Conservation (phyloP, 2,329 filamentous ascomycete species). For the Bisporella sp. region DNA sequence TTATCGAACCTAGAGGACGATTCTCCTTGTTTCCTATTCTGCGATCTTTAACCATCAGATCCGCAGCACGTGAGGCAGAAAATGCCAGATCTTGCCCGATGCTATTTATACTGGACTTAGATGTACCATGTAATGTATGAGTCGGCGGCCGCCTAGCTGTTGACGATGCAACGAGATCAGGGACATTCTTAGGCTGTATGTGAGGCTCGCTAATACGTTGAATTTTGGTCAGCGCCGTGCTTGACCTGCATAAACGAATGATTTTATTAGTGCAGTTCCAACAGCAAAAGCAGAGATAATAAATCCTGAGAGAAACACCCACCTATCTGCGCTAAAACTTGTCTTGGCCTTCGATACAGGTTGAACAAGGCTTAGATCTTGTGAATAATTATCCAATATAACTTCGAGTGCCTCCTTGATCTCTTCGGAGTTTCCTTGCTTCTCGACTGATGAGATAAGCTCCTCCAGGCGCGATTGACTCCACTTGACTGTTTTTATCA, state of each 20-base stretch:
- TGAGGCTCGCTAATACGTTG: background rate
- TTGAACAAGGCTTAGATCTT: conserved; percentile 6
- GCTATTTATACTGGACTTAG: background rate
- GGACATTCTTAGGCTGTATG: background rate
- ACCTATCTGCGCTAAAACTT: conserved; percentile 9
- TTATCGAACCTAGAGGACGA: conserved; percentile 3
- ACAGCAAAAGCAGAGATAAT: background rate
- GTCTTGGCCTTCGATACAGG: conserved; percentile 6
- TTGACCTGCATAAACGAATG: background rate
- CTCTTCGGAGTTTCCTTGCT: conserved; percentile 34
- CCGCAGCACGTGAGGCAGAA: background rate
- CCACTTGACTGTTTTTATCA: conserved; percentile 39
- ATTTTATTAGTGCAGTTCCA: background rate
- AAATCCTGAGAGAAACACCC: background rate
- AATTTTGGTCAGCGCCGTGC: background rate
- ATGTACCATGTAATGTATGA: background rate
- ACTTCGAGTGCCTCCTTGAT: conserved; percentile 27
- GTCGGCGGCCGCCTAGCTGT: background rate
- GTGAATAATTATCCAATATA: conserved; percentile 10
- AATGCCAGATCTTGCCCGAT: background rate
- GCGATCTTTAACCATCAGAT: conserved; percentile 2
- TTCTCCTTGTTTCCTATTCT: conserved; percentile 24
- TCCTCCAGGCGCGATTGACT: conserved; percentile 36
- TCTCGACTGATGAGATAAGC: conserved; percentile 34
- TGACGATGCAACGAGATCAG: background rate